Conservation (phyloP, 768 basidiomycete genomes). For the Hortiboletus campestris region DNA sequence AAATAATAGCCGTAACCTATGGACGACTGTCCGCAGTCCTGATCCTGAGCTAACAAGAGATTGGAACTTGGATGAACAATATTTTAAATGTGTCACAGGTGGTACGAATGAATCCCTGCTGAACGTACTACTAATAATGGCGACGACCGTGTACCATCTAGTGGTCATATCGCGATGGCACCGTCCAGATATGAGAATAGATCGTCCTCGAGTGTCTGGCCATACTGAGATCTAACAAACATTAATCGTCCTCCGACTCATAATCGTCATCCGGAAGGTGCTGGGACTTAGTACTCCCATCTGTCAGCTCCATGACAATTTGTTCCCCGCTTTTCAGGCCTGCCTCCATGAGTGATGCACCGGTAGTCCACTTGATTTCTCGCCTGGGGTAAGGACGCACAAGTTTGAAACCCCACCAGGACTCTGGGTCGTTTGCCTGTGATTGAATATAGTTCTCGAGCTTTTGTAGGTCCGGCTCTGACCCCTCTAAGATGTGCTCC, state of each 20-base stretch:
- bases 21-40: too few relatives aligned
- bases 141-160: too few relatives aligned
- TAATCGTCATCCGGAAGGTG: conserved; percentile 53
- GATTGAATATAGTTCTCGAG: conserved; percentile 37
- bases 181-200: neutral
- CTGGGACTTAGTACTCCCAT: conserved; percentile 10
- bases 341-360: conserved; percentile 41
- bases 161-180: too few relatives aligned
- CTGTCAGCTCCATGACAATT: conserved; percentile 56
- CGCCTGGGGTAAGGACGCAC: conserved; percentile 66
- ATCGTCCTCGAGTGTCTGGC: neutral
- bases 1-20: too few relatives aligned
- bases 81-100: too few relatives aligned
- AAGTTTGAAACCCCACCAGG: conserved; percentile 77
- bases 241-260: conserved; percentile 47
- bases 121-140: neutral
- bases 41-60: neutral
- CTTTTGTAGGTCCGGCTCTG: conserved; percentile 32
- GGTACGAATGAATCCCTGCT: too few relatives aligned
- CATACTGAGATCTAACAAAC: neutral
- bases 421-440: conserved; percentile 27
- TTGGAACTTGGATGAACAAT: too few relatives aligned
- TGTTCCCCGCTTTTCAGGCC: conserved; percentile 58
- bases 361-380: conserved; percentile 52
- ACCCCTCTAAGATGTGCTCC: conserved; percentile 37